phyloP scores from a whole-genome alignment of 1,139 yeast genomes.

The Groenewaldozyma auringiensis region DNA sequence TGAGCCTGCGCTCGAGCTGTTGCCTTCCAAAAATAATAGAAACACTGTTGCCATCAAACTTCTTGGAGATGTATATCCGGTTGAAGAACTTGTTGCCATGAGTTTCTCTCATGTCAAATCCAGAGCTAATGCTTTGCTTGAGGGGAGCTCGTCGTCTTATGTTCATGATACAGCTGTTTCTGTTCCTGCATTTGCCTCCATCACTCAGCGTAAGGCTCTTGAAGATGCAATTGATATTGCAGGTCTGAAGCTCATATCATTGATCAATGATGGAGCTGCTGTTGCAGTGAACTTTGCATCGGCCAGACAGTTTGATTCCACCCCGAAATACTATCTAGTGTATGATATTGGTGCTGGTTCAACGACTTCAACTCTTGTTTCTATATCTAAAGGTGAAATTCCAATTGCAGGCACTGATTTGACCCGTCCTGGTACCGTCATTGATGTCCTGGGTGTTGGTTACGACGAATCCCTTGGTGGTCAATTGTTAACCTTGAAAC shows the following conservation, averaged over 20 bases:
- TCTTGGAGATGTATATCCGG: slow-evolving; percentile 41
- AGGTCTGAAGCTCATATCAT: slow-evolving; percentile 54
- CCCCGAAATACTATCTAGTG: slow-evolving; percentile 56
- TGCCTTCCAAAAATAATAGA: slow-evolving; percentile 40
- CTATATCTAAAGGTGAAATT: slow-evolving; percentile 44
- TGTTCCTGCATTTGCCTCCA: slow-evolving; percentile 65
- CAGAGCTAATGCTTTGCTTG: slow-evolving; percentile 51
- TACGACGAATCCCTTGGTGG: slow-evolving; percentile 68
- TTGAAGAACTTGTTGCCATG: slow-evolving; percentile 89
- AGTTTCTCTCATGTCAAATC: slow-evolving; percentile 53
- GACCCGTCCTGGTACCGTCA: slow-evolving; percentile 30
- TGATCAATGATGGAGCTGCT: slow-evolving; percentile 86
- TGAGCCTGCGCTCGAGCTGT: slow-evolving; percentile 53
- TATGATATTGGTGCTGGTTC: slow-evolving; percentile 94
- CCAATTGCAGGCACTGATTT: slow-evolving; percentile 28
- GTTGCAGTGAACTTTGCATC: slow-evolving; percentile 74
- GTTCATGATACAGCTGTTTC: slow-evolving; percentile 66
- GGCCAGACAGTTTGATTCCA: slow-evolving; percentile 36
- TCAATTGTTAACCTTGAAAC: slow-evolving; percentile 54
- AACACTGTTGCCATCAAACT: slow-evolving; percentile 48
- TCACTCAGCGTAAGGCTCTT: slow-evolving; percentile 61
- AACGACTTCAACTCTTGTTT: slow-evolving; percentile 75
- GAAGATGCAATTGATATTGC: slow-evolving; percentile 69
- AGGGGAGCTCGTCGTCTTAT: slow-evolving; percentile 27
- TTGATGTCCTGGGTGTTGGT: slow-evolving; percentile 69